phyloP scores from a whole-genome alignment of 2,329 filamentous ascomycete species.

The Hymenoscyphus fraxineus region DNA sequence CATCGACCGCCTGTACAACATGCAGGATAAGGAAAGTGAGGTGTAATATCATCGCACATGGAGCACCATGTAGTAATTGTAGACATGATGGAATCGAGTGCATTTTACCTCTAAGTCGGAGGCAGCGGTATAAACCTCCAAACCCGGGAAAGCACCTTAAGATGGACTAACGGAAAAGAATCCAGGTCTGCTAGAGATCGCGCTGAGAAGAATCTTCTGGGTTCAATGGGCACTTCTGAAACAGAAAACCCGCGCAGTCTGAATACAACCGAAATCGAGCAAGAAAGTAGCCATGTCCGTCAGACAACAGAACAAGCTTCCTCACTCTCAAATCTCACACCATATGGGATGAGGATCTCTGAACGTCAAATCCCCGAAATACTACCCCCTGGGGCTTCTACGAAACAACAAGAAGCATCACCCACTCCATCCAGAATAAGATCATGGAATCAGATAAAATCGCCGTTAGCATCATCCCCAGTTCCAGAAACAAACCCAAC shows the following conservation, averaged over 20 bases:
- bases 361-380: conserved; percentile 14
- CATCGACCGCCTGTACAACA: conserved; percentile 17
- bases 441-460: conserved; percentile 15
- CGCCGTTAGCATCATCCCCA: conserved; percentile 15
- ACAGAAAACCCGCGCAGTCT: neutral
- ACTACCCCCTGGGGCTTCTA: neutral
- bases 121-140: conserved; percentile 12
- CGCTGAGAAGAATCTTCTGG: conserved; percentile 6
- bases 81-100: conserved; percentile 19
- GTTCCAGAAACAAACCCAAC: neutral
- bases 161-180: neutral
- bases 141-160: neutral
- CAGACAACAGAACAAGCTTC: neutral
- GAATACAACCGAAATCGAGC: neutral
- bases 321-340: conserved; percentile 6
- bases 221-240: conserved; percentile 1
- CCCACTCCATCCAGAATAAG: conserved; percentile 11
- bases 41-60: conserved; percentile 17
- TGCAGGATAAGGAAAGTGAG: conserved; percentile 19
- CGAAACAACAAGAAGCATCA: neutral
- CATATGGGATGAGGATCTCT: conserved; percentile 15
- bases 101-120: conserved; percentile 16
- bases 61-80: conserved; percentile 19
- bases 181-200: conserved; percentile 11
- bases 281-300: neutral